Evolutionary conservation across 768 basidiomycete genomes (phyloP).

Genomic region (Phanerochaete sordida): DNA sequence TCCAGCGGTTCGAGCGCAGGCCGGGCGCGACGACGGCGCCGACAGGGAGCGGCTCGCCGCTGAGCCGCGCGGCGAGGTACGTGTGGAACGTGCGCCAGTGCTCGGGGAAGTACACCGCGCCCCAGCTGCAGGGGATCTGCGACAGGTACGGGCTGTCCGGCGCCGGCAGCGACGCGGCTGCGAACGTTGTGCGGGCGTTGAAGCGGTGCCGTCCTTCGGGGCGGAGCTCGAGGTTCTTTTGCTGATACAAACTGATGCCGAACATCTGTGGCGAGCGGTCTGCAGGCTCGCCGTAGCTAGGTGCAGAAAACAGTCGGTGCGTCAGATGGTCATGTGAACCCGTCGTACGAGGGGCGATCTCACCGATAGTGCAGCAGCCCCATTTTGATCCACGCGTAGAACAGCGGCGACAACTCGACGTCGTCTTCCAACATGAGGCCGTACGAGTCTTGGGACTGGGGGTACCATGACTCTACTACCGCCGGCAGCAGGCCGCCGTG

Average conservation of each 20-base stretch:
- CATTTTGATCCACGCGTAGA: slow-evolving; percentile 86
- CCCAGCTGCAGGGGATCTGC: slow-evolving; percentile 89
- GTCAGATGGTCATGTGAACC: neutral
- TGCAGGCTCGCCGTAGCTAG: slow-evolving; percentile 50
- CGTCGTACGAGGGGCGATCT: neutral
- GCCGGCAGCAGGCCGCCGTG: slow-evolving; percentile 79
- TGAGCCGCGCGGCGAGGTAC: slow-evolving; percentile 71
- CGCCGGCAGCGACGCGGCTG: slow-evolving; percentile 32
- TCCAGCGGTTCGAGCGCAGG: slow-evolving; percentile 80
- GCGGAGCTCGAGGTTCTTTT: slow-evolving; percentile 74
- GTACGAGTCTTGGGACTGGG: slow-evolving; percentile 65
- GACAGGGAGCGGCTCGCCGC: slow-evolving; percentile 38
- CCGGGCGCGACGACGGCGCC: slow-evolving; percentile 57
- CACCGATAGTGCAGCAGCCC: slow-evolving; percentile 69
- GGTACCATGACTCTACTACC: slow-evolving; percentile 90
- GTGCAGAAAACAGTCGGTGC: neutral
- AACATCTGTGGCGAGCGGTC: slow-evolving; percentile 51
- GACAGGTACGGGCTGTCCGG: slow-evolving; percentile 74
- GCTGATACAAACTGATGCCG: slow-evolving; percentile 85
- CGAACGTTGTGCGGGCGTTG: slow-evolving; percentile 60
- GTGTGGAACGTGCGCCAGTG: slow-evolving; percentile 86
- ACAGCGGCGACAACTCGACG: slow-evolving; percentile 78
- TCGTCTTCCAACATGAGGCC: slow-evolving; percentile 85
- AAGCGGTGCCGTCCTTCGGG: slow-evolving; percentile 65
- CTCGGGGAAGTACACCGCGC: slow-evolving; percentile 86